These are phyloP conservation scores for Lepidium aucheri DNA, from an alignment of 345 rosid species.

Conservation along the genomic window DNA sequence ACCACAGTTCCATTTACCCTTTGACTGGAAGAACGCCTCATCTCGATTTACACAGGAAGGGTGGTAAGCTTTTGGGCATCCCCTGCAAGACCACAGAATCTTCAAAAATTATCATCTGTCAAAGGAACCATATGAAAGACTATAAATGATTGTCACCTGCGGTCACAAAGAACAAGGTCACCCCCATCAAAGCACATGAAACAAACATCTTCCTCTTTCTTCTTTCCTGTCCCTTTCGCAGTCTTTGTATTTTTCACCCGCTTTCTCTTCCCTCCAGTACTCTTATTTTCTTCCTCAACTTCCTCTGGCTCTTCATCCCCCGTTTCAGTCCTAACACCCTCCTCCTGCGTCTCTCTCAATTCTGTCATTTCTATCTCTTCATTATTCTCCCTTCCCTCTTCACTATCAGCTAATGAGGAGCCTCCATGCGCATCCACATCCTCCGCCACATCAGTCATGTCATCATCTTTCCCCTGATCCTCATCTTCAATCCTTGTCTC, in stretches of 20 bases:
- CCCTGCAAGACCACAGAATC: slow-evolving; percentile 42
- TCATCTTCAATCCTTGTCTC: slow-evolving; percentile 19
- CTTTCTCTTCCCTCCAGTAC: slow-evolving; percentile 63
- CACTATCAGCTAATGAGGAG: slow-evolving; percentile 22
- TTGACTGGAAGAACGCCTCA: slow-evolving; percentile 76
- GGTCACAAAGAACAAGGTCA: slow-evolving; percentile 89
- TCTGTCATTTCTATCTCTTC: slow-evolving; percentile 24
- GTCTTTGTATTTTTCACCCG: slow-evolving; percentile 43
- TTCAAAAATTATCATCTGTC: not conserved
- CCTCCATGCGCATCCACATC: slow-evolving; percentile 26
- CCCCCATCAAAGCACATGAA: slow-evolving; percentile 99
- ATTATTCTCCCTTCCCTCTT: slow-evolving; percentile 24
- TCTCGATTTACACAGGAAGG: slow-evolving; percentile 87
- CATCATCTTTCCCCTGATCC: slow-evolving; percentile 22
- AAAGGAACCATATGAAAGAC: not conserved
- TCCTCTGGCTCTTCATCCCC: slow-evolving; percentile 35
- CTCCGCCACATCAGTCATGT: slow-evolving; percentile 20
- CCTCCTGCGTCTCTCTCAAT: slow-evolving; percentile 20
- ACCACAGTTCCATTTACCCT: slow-evolving; percentile 98
- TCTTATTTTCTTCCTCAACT: slow-evolving; percentile 44
- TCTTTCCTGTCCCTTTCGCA: slow-evolving; percentile 47
- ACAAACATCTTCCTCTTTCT: slow-evolving; percentile 93
- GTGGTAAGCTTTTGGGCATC: slow-evolving; percentile 98
- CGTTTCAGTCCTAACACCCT: slow-evolving; percentile 24
- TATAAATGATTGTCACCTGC: slow-evolving; percentile 50